A percentile compares a stretch with the other conserved stretches of the same genome.
phyloP scores from a whole-genome alignment of 139 green algal species.

The Chlamydomonas sphaeroides region DNA sequence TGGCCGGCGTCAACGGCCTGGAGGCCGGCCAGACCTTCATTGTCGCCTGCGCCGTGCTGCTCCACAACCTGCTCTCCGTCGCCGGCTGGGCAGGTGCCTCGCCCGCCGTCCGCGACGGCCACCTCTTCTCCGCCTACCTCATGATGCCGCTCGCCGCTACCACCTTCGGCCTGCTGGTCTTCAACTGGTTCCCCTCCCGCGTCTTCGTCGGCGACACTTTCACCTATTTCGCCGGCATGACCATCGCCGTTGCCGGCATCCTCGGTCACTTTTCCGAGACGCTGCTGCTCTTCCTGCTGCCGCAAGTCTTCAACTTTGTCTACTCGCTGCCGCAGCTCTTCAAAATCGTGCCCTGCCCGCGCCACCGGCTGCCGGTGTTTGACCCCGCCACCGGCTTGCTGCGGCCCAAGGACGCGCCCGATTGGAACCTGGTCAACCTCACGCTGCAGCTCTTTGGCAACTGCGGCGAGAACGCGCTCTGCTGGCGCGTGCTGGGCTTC shows the following conservation, averaged over 20 bases:
- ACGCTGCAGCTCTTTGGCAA: conserved; percentile 85
- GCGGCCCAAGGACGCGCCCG: conserved; percentile 73
- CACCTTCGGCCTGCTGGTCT: conserved; percentile 87
- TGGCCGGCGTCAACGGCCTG: conserved; percentile 96
- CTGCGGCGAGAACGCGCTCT: conserved; percentile 86
- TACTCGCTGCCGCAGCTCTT: conserved; percentile 97
- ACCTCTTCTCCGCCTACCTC: conserved; percentile 95
- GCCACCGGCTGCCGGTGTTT: conserved; percentile 92
- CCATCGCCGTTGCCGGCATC: conserved; percentile 96
- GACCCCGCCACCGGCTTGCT: conserved; percentile 85
- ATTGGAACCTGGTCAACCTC: conserved; percentile 98
- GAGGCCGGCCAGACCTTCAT: conserved; percentile 94
- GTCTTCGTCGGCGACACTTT: conserved; percentile 99
- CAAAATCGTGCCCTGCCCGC: conserved; percentile 94
- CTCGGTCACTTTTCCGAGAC: conserved; percentile 98
- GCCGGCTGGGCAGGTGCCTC: conserved; percentile 41
- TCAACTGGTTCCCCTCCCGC: conserved; percentile 87
- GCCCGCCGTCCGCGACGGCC: conserved; percentile 74
- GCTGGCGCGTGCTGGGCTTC: conserved; percentile 84
- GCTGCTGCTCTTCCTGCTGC: conserved; percentile 96
- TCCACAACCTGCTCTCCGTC: conserved; percentile 80
- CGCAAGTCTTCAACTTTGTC: conserved; percentile 97
- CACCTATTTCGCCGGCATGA: conserved; percentile 99
- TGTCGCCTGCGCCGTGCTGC: conserved; percentile 85
- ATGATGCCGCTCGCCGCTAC: conserved; percentile 87